Base-by-base conservation (phyloP, 2,329 filamentous ascomycete species). In the Alternaria infectoria region DNA sequence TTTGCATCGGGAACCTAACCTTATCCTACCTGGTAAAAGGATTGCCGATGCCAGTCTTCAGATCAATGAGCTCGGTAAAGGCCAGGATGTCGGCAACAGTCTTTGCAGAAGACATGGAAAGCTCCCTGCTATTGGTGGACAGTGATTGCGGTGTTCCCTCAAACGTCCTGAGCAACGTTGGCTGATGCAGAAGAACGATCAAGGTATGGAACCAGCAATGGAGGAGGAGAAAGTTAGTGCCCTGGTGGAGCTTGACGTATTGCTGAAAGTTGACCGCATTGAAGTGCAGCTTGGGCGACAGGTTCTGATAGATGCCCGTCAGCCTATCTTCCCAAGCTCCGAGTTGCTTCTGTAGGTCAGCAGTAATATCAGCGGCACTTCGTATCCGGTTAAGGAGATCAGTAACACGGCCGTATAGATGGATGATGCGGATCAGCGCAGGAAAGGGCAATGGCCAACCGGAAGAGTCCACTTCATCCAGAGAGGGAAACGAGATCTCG, bases 141-240 rank as follows among this genome's bases (percentile, higher is more conserved):
- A 97, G 84, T 59, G 93, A 90, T 54, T 92, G 86, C 57, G 91
- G 89, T 21, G 83, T 83, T 3, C 87, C 88, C 69, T 89, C 88
- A 60, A 96, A 93, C 0, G 91, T 92, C 51, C 93, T 91, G 57
- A 97, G 83, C 2, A 97, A 82, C 0, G 92, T 95, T 0, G 93
- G 93, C 68, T 95, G 92, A 74, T 96, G 92, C 6, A 96, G 83
- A 4, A 96, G 86, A 62, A 96, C 93, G 67, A 96, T 94, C 28
- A 96, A 83, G 0, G 92, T 92, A 67, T 96, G 93, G 71, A 95
- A 95, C 93, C 93, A 96, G 76, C 93, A 92, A 76, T 96, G 93
- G 23, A 97, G 82, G 10, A 97, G 83, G 52, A 97, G 91, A 66
- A 97, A 97, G 45, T 92, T 96, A 0, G 92, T 94, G 13, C 93